Percentiles rank a stretch among this genome's conserved stretches.
phyloP scores from a whole-genome alignment of 225 moss, liverwort and hornwort species.

The Marchantia polymorpha region DNA sequence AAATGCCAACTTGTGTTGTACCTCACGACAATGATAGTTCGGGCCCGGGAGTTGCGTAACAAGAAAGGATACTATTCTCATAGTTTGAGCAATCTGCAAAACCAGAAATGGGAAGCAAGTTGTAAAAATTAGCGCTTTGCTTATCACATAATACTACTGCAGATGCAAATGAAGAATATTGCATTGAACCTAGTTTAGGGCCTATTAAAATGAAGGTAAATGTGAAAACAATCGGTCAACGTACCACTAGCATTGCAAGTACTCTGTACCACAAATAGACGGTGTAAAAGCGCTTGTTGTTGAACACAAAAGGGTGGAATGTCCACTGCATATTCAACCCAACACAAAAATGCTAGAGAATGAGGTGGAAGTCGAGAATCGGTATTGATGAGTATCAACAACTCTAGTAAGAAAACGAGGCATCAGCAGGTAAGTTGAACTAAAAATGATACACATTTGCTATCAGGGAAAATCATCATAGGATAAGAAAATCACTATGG shows the following conservation, averaged over 20 bases:
- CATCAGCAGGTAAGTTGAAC: no score
- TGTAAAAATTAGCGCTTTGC: background rate
- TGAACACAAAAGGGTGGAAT: slow-evolving; percentile 85
- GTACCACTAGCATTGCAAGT: slow-evolving; percentile 68
- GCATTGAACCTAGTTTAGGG: no score
- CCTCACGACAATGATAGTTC: slow-evolving; percentile 93
- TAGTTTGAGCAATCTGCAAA: slow-evolving; percentile 63
- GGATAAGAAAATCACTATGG: no score
- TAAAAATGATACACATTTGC: no score
- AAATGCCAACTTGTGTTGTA: slow-evolving; percentile 1
- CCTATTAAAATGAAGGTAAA: background rate
- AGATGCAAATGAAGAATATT: no score
- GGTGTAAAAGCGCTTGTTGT: slow-evolving; percentile 92
- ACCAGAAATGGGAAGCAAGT: background rate
- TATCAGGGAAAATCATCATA: no score
- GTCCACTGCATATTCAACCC: slow-evolving; percentile 65
- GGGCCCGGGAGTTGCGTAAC: slow-evolving; percentile 95
- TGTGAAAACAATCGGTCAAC: background rate
- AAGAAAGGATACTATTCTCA: slow-evolving; percentile 77
- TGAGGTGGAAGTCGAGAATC: background rate
- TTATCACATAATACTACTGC: no score
- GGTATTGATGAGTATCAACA: no score
- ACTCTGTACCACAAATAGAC: slow-evolving; percentile 84
- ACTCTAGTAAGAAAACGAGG: no score
- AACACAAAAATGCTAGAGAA: background rate